phyloP scores from a whole-genome alignment of 192 early-diverging fungal genomes.

The Phycomyces blakesleeanus region DNA sequence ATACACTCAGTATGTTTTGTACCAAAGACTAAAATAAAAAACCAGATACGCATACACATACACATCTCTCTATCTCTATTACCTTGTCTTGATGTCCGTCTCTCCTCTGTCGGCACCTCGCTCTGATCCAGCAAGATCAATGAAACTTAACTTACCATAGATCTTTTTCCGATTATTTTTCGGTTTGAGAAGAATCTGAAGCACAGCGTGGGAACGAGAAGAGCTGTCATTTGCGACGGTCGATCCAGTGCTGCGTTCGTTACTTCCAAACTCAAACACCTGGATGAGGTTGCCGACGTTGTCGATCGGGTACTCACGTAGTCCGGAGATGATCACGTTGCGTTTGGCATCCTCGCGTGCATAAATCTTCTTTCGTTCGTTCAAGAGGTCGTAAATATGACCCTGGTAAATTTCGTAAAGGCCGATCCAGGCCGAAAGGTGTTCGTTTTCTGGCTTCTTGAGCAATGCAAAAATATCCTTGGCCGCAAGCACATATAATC shows the following conservation, averaged over 20 bases:
- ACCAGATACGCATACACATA: no score
- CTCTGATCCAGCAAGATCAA: constrained; percentile 96
- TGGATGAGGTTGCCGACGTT: constrained; percentile 84
- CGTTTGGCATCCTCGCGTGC: constrained; percentile 95
- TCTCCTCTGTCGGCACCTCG: constrained; percentile 95
- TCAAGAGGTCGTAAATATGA: constrained; percentile 91
- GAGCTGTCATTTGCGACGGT: constrained; percentile 95
- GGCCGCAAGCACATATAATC: constrained; percentile 90
- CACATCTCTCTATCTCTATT: no score
- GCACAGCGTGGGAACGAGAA: constrained; percentile 94
- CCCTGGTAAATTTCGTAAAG: constrained; percentile 99
- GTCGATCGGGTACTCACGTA: constrained; percentile 84
- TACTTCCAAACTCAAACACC: constrained; percentile 91
- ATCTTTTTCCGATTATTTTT: constrained; percentile 55
- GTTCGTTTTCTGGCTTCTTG: constrained; percentile 60
- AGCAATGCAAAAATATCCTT: constrained; percentile 86
- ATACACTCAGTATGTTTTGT: not conserved
- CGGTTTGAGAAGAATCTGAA: constrained; percentile 87
- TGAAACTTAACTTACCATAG: constrained; percentile 88
- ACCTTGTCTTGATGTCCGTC: constrained; percentile 86
- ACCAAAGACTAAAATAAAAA: no score
- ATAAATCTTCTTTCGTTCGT: constrained; percentile 85
- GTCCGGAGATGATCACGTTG: constrained; percentile 87
- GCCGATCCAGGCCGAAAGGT: constrained; percentile 79
- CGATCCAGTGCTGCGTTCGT: constrained; percentile 85